Percentiles rank a stretch among this genome's conserved stretches.
phyloP scores from a whole-genome alignment of 441 rosid species.

The Cnidoscolus chayamansa region DNA sequence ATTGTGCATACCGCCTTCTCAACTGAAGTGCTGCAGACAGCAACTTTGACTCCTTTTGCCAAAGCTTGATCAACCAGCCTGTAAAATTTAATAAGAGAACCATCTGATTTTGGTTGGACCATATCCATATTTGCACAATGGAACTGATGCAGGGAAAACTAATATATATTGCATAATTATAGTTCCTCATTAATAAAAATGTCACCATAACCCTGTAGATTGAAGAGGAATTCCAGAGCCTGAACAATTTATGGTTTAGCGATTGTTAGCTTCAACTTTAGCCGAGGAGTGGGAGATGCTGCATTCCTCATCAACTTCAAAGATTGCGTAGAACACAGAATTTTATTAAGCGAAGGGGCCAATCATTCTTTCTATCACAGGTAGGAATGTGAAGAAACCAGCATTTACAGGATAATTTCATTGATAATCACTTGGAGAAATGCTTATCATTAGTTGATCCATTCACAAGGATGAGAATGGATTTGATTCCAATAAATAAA shows the following conservation, averaged over 20 bases:
- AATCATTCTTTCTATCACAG: neutral
- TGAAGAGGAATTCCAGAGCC: neutral
- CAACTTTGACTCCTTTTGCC: conserved; percentile 74
- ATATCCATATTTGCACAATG: neutral
- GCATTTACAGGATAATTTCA: neutral
- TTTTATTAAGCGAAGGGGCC: neutral
- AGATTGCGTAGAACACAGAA: neutral
- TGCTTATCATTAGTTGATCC: neutral
- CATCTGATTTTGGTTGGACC: neutral
- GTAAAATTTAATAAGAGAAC: conserved; percentile 18
- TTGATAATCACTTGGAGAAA: neutral
- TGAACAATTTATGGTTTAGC: neutral
- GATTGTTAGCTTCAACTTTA: neutral
- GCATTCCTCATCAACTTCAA: neutral
- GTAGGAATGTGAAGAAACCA: neutral
- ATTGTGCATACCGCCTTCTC: conserved; percentile 93
- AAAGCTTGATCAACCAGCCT: conserved; percentile 92
- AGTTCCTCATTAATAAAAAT: neutral
- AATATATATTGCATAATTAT: neutral
- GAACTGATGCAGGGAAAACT: neutral
- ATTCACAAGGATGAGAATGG: neutral
- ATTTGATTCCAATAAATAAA: neutral
- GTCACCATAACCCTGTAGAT: neutral
- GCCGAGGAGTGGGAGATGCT: neutral
- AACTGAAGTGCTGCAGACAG: conserved; percentile 95